Evolutionary conservation across 2,329 filamentous ascomycete species (phyloP), one percentile per base, ranked within the genome.

Genomic region (Dactylellina sp.): DNA sequence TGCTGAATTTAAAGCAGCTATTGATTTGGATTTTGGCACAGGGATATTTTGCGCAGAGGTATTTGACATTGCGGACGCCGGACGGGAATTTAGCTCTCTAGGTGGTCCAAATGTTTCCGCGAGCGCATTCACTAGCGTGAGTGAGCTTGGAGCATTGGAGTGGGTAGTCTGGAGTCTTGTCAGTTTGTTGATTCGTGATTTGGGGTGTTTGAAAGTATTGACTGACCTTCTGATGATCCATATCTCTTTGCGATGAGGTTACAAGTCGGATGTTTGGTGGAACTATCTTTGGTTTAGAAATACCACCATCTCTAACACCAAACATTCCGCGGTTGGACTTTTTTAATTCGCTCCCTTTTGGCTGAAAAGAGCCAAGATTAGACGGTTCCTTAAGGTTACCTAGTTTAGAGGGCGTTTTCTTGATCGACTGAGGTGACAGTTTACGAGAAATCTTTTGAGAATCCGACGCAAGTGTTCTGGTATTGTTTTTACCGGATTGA

Each of bases 191-290:
- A 18, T 1, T 32, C 7, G 7, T 52, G 42, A 16, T 57, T 25
- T 47, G 18, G 2, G n/a, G 5, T 49, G 14, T 3, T 14, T 16
- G 9, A 5, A 28, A 24, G 7, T 20, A 39, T 12, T 2, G 39
- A 35, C 78, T 77, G 59, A 81, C 76, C 63, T 82, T 80, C 80
- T 53, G 82, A 81, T 65, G 80, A 50, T 78, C 77, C 62, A 77
- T 74, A 37, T 78, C 78, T 35, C 78, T 76, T 76, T 89, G 87
- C 7, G 88, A 89, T 20, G 86, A 86, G 59, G 87, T 88, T 76
- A 89, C 90, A 71, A 92, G 89, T 66, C 86, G 87, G 77, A 90
- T 93, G 66, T 90, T 87, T 1, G 90, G 91, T 6, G 89, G 90
- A 0, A 86, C 87, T 71, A 89, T 88, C 79, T 89, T 91, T 0